Evolutionary conservation across 768 basidiomycete genomes (phyloP), one percentile per base, ranked within the genome.

Genomic region (Mycena pura): DNA sequence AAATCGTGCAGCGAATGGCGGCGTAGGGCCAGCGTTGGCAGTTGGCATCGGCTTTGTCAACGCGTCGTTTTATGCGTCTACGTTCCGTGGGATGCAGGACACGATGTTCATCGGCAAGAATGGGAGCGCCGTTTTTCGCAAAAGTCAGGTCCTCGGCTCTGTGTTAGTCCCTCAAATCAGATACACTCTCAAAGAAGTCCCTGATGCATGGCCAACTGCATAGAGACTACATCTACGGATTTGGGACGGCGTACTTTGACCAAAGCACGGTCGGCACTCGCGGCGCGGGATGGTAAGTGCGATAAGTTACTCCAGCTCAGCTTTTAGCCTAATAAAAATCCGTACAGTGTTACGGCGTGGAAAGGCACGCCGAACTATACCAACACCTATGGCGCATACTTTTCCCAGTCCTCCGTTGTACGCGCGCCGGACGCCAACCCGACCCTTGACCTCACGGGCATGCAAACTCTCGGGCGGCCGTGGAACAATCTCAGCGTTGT

Each of bases 31-130:
- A 43, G 83, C 83, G 6, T 71, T 83, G 14, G 79, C 77, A 21
- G 74, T 76, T 9, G 76, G 75, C 31, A 74, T 82, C 17, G 76
- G 74, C 3, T 78, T 80, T 53, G 76, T 79, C 5, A 83, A 84
- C 40, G 78, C 79, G 24, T 81, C 80, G 1, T 83, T 82, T 62
- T 82, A 80, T 57, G 76, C 76, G 1, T 80, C 77, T 43, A 72
- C 75, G 1, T 80, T 79, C 47, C 72, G 75, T 0, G 79, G 78
- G 43, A 80, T 75, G 56, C 79, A 82, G 58, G 80, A 80, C 47
- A 82, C 82, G 0, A 78, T 78, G 74, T 80, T 77, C 65, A 73
- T 78, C 1, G 82, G 82, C 0, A 67, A 68, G 6, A 79, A 71
- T 24, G 76, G 73, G 6, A 75, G 71, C 64, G 78, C 79, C 0